Evolutionary conservation across 73 alveolate genomes (phyloP).

Genomic region (Paramecium sonneborni): DNA sequence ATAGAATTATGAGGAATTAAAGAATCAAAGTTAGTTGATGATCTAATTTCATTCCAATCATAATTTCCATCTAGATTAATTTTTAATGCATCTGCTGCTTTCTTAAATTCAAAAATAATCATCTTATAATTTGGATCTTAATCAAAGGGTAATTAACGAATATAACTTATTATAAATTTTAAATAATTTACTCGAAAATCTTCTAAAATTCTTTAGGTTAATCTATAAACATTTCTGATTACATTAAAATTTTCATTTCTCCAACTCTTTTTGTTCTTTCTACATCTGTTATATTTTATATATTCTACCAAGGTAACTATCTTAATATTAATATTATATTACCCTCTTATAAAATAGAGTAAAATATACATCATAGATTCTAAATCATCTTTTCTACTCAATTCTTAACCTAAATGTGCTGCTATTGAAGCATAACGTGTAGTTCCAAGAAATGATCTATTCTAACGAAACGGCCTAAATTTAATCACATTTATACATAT

Average conservation of each 20-base stretch:
- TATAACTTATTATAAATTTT: neutral
- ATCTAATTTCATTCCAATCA: neutral
- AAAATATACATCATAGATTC: constrained; percentile 83
- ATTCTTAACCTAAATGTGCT: constrained; percentile 88
- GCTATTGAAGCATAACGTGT: constrained; percentile 77
- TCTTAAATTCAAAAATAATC: neutral
- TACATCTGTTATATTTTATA: constrained; percentile 82
- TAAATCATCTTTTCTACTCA: constrained; percentile 83
- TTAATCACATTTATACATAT: neutral
- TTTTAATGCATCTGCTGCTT: neutral
- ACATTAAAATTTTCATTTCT: constrained; percentile 73
- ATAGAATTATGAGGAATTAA: neutral
- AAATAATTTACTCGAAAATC: neutral
- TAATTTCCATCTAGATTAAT: neutral
- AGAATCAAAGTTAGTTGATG: neutral
- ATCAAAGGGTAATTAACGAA: neutral
- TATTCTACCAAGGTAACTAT: constrained; percentile 93
- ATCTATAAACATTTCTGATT: neutral
- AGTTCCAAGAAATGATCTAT: constrained; percentile 72
- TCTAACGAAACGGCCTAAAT: neutral
- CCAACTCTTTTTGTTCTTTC: constrained; percentile 87
- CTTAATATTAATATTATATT: neutral
- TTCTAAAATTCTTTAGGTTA: neutral
- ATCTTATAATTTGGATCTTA: neutral
- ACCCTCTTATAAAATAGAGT: constrained; percentile 74